Percentiles rank a stretch among this genome's conserved stretches.
These are phyloP conservation scores for Dactylonectria macrodidyma DNA, from an alignment of 2,329 filamentous ascomycete genomes.

Conservation along the genomic window DNA sequence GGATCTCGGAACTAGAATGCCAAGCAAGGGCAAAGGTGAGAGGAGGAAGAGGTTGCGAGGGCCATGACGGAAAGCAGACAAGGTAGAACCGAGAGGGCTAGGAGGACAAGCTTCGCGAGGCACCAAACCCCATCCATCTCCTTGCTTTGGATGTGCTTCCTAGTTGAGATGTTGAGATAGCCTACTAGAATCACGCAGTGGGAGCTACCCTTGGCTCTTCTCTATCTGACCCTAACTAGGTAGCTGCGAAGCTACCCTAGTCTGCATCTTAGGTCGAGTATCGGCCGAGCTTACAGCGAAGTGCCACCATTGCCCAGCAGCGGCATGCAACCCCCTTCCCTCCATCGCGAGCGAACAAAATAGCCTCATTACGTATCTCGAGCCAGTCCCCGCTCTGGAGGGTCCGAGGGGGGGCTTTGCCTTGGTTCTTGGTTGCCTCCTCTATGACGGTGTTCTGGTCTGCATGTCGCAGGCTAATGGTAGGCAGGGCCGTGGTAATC, in stretches of 20 bases:
- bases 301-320: background rate
- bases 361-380: conserved; percentile 42
- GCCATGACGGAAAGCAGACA: background rate
- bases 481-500: conserved; percentile 33
- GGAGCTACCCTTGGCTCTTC: conserved; percentile 23
- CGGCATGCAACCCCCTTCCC: conserved; percentile 4
- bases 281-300: conserved; percentile 12
- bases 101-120: conserved; percentile 14
- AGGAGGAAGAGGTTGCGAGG: no score
- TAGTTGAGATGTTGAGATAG: conserved; percentile 20
- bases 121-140: background rate
- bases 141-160: background rate
- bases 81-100: background rate
- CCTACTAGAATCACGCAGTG: conserved; percentile 7
- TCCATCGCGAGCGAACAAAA: background rate
- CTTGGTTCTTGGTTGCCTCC: conserved; percentile 13
- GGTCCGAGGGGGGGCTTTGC: background rate
- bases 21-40: background rate
- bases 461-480: conserved; percentile 16
- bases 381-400: conserved; percentile 16
- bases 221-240: conserved; percentile 14
- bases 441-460: background rate
- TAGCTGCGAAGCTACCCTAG: conserved; percentile 28
- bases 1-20: no score
- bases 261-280: conserved; percentile 21